phyloP scores from a whole-genome alignment of 179 eudicot genomes.

The Gypsophila paniculata region DNA sequence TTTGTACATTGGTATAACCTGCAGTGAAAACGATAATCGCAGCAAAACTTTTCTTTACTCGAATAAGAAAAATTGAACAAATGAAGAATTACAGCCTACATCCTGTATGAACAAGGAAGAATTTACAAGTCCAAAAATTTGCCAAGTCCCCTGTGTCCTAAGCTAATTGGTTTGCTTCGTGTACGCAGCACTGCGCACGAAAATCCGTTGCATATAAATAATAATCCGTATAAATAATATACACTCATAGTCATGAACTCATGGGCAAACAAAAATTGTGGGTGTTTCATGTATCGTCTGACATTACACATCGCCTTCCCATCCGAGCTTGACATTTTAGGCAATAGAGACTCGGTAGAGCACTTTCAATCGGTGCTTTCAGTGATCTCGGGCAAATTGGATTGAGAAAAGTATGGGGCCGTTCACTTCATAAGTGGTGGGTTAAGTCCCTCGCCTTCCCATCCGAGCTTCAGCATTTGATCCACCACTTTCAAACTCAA shows the following conservation, averaged over 20 bases:
- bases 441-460: slow-evolving; percentile 87
- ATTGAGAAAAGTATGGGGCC: background rate
- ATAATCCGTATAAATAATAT: slow-evolving; percentile 8
- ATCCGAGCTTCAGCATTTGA: slow-evolving; percentile 93
- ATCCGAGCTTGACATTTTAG: background rate
- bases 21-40: background rate
- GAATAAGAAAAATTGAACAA: slow-evolving; percentile 20
- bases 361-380: background rate
- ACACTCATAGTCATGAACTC: slow-evolving; percentile 7
- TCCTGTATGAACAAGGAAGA: slow-evolving; percentile 18
- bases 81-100: slow-evolving; percentile 20
- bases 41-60: slow-evolving; percentile 8
- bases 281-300: slow-evolving; percentile 3
- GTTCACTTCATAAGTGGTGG: slow-evolving; percentile 66
- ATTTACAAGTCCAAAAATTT: slow-evolving; percentile 27
- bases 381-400: background rate
- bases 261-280: background rate
- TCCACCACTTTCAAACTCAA: slow-evolving; percentile 94
- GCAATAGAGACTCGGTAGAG: background rate
- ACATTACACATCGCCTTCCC: background rate
- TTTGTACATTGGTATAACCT: background rate
- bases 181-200: slow-evolving; percentile 17
- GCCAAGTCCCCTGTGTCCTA: slow-evolving; percentile 15
- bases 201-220: slow-evolving; percentile 18
- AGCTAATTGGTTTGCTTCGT: slow-evolving; percentile 11